Conservation (phyloP, 2,329 filamentous ascomycete species). For the Colletotrichum ledebouriae region DNA sequence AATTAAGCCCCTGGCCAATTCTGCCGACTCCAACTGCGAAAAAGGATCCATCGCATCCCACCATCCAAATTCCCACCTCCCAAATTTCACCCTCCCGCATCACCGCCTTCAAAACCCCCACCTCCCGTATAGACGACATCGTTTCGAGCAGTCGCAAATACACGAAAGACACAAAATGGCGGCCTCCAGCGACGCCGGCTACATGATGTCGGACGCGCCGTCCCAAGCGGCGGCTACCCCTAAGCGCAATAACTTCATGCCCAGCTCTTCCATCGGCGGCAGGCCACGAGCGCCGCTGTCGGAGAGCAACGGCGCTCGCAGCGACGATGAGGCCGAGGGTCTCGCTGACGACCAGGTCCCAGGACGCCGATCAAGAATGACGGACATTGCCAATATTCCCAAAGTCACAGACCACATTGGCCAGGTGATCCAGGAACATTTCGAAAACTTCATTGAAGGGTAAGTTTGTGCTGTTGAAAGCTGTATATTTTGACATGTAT, state of each 20-base stretch:
- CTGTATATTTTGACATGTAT: neutral
- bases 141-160: neutral
- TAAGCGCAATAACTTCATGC: conserved; percentile 54
- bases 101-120: conserved; percentile 12
- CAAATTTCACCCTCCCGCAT: conserved; percentile 35
- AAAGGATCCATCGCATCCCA: conserved; percentile 41
- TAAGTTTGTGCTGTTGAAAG: conserved; percentile 53
- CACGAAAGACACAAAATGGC: conserved; percentile 55
- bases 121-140: conserved; percentile 1
- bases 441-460: conserved; percentile 85
- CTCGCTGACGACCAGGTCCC: conserved; percentile 76
- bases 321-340: conserved; percentile 72
- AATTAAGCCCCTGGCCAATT: conserved; percentile 39
- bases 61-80: conserved; percentile 40
- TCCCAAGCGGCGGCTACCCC: conserved; percentile 60
- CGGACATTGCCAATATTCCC: conserved; percentile 68
- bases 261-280: conserved; percentile 65
- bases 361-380: conserved; percentile 58
- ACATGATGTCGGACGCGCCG: conserved; percentile 69
- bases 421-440: conserved; percentile 79
- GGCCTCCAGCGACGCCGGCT: conserved; percentile 68
- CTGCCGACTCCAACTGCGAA: conserved; percentile 34
- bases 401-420: conserved; percentile 83
- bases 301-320: conserved; percentile 71
- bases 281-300: conserved; percentile 72